Conservation (phyloP, 306 rosid species). For the Glycyrrhiza uralensis region DNA sequence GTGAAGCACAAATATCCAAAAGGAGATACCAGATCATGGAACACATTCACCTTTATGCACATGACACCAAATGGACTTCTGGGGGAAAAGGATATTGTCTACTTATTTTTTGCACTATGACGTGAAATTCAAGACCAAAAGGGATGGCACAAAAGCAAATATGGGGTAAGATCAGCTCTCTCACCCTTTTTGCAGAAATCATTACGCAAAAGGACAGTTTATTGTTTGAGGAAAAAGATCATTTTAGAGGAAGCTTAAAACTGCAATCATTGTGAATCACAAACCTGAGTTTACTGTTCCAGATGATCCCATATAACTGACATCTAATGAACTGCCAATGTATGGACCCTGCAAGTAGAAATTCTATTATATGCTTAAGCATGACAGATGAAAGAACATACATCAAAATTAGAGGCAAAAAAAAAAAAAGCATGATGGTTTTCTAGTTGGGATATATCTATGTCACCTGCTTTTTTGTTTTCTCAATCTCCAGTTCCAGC, state of each 20-base stretch:
- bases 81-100: too few species aligned
- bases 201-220: too few species aligned
- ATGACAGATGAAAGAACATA: neutral
- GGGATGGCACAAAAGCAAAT: too few species aligned
- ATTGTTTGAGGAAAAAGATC: neutral
- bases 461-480: conserved; percentile 69
- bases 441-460: conserved; percentile 13
- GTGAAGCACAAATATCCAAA: too few species aligned
- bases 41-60: too few species aligned
- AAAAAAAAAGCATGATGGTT: neutral
- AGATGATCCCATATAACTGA: conserved; percentile 43
- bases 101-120: too few species aligned
- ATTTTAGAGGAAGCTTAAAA: neutral
- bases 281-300: conserved; percentile 60
- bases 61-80: too few species aligned
- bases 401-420: neutral
- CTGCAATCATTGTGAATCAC: conserved; percentile 21
- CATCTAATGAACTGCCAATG: conserved; percentile 38
- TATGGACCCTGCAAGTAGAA: conserved; percentile 47
- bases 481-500: conserved; percentile 70
- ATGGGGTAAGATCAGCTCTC: too few species aligned
- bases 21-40: too few species aligned
- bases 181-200: too few species aligned
- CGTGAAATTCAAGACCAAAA: too few species aligned
- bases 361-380: neutral